phyloP scores from a whole-genome alignment of 1,284 basidiomycete species.

The Ganoderma sinense region DNA sequence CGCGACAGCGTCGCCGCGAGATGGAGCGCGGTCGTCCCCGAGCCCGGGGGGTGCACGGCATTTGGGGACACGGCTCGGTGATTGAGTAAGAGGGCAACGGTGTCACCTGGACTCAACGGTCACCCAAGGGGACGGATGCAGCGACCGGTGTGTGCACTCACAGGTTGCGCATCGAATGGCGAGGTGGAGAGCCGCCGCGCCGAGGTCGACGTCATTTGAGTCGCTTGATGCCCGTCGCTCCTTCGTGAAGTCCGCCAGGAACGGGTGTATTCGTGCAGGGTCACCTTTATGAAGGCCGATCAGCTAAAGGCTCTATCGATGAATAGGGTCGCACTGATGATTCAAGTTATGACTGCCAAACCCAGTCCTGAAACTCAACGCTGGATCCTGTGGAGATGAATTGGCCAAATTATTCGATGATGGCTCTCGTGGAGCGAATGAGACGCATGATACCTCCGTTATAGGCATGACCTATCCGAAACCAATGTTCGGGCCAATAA shows the following conservation, averaged over 20 bases:
- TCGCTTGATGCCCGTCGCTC: slow-evolving; percentile 60
- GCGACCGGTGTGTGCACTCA: slow-evolving; percentile 44
- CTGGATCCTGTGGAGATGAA: neutral
- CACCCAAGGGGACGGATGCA: slow-evolving; percentile 2
- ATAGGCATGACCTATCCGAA: neutral
- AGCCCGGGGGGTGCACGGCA: slow-evolving; percentile 70
- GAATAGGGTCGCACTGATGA: neutral
- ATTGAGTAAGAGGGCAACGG: slow-evolving; percentile 73
- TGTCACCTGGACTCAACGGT: slow-evolving; percentile 53
- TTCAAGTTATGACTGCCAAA: neutral
- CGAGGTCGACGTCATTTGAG: slow-evolving; percentile 58
- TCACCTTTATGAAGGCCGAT: slow-evolving; percentile 57
- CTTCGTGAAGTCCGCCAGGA: slow-evolving; percentile 79
- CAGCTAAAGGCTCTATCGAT: neutral
- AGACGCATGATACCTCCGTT: neutral
- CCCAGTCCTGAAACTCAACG: neutral
- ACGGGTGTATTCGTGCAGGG: slow-evolving; percentile 81
- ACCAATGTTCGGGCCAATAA: neutral
- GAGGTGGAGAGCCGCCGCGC: slow-evolving; percentile 83
- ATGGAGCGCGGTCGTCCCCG: slow-evolving; percentile 87
- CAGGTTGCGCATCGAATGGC: slow-evolving; percentile 87
- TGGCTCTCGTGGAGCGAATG: neutral
- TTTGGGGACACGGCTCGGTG: slow-evolving; percentile 84
- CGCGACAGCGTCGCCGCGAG: slow-evolving; percentile 86
- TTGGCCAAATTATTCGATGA: neutral